phyloP scores from a whole-genome alignment of 441 rosid species.

The Euphorbia schlechtendalii region DNA sequence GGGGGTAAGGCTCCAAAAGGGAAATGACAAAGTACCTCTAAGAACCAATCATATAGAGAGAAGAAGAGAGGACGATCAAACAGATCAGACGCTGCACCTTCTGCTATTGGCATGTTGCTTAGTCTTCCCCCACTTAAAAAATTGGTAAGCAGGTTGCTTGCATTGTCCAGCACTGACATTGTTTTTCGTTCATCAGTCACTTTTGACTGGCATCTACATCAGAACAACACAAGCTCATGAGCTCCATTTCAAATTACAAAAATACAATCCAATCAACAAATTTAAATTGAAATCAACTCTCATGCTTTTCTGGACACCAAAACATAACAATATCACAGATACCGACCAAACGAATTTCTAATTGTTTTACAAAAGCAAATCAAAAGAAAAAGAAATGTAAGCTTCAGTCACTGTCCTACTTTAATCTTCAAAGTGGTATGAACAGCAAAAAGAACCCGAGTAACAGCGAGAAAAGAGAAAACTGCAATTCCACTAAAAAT shows the following conservation, averaged over 20 bases:
- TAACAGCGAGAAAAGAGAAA: background rate
- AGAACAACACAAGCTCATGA: slow-evolving; percentile 13
- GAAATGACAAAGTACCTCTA: slow-evolving; percentile 48
- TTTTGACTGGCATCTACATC: slow-evolving; percentile 60
- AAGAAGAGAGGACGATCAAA: slow-evolving; percentile 79
- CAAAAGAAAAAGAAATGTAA: background rate
- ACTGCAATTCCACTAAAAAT: no score
- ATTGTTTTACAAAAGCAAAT: background rate
- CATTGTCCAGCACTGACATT: slow-evolving; percentile 65
- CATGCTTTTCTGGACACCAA: background rate
- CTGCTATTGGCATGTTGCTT: slow-evolving; percentile 79
- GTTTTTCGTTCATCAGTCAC: slow-evolving; percentile 48
- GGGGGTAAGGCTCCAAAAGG: background rate
- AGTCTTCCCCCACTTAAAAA: slow-evolving; percentile 70
- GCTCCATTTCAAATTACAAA: background rate
- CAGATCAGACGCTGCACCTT: slow-evolving; percentile 91
- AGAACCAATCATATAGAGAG: slow-evolving; percentile 79
- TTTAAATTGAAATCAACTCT: background rate
- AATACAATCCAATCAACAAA: slow-evolving; percentile 2
- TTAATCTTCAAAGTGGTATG: background rate
- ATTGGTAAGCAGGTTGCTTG: slow-evolving; percentile 78
- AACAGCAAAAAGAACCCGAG: background rate
- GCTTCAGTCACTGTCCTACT: background rate
- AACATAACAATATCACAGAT: background rate
- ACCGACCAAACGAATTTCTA: background rate